These are phyloP conservation scores for Aureobasidium sp. DNA, from an alignment of 2,329 filamentous ascomycete genomes.

Conservation along the genomic window DNA sequence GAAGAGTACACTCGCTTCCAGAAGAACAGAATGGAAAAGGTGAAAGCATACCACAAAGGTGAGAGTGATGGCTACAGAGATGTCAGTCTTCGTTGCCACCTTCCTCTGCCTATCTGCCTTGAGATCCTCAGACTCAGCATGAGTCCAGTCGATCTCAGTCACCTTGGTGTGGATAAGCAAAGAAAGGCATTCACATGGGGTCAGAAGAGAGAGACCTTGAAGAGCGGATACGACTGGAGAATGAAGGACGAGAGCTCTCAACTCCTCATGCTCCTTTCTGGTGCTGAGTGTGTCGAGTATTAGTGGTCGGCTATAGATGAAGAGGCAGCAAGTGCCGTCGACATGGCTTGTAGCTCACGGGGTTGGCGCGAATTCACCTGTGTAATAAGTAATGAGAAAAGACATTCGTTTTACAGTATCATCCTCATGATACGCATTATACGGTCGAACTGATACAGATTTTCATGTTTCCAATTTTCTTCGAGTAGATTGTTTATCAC, in stretches of 20 bases:
- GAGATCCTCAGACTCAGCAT: conserved; percentile 22
- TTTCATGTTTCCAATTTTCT: too few species aligned
- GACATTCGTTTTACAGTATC: not conserved
- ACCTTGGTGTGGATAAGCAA: conserved; percentile 27
- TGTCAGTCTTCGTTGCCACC: conserved; percentile 17
- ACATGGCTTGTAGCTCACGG: not conserved
- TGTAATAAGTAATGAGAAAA: not conserved
- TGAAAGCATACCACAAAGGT: conserved; percentile 8
- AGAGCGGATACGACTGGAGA: conserved; percentile 24
- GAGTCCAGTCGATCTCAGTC: conserved; percentile 14
- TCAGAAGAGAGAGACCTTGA: conserved; percentile 23
- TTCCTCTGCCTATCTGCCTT: conserved; percentile 25
- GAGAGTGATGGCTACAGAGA: conserved; percentile 19
- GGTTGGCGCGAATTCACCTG: not conserved
- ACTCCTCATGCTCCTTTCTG: conserved; percentile 31
- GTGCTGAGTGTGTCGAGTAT: conserved; percentile 23
- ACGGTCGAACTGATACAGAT: too few species aligned
- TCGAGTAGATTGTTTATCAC: not conserved
- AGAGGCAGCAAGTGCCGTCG: too few species aligned
- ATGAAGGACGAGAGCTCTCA: conserved; percentile 28
- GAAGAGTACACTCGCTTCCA: conserved; percentile 22
- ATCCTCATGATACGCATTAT: not conserved
- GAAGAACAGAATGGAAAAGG: conserved; percentile 15
- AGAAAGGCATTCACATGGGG: conserved; percentile 26
- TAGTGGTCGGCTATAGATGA: not conserved